Percentiles rank a stretch among this genome's conserved stretches.
phyloP scores from a whole-genome alignment of 176 grass and related monocot species.

The Calamus simplicifolius region DNA sequence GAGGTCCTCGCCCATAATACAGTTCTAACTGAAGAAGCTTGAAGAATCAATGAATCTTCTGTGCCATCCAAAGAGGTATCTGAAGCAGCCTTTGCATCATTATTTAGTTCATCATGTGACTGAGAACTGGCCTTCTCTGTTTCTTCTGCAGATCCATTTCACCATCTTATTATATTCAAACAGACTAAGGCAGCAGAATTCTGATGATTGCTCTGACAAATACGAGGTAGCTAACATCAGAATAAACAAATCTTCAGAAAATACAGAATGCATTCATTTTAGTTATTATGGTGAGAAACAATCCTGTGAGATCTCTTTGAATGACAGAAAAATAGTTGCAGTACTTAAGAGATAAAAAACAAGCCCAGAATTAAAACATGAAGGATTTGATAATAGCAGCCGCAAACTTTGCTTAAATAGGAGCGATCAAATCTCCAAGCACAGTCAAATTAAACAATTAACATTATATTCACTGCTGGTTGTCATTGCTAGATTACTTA shows the following conservation, averaged over 20 bases:
- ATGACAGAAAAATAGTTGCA: no score
- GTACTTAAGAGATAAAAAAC: no score
- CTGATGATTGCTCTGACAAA: background rate
- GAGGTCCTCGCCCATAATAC: constrained; percentile 35
- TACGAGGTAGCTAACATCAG: background rate
- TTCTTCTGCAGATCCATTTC: constrained; percentile 27
- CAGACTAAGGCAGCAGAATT: background rate
- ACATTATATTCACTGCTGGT: no score
- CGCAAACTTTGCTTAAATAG: no score
- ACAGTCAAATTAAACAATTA: no score
- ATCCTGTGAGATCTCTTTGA: no score
- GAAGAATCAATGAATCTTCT: constrained; percentile 7
- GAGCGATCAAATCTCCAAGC: no score
- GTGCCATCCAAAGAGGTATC: constrained; percentile 6
- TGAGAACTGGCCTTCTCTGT: constrained; percentile 1
- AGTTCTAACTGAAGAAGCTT: constrained; percentile 36
- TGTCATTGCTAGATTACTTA: no score
- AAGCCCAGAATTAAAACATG: no score
- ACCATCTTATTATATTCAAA: background rate
- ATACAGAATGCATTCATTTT: background rate
- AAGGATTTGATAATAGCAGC: no score
- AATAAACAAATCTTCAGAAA: background rate
- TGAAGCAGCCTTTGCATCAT: constrained; percentile 8
- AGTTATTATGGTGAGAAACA: background rate
- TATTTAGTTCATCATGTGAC: constrained; percentile 26